Evolutionary conservation across 345 rosid genomes (phyloP), one percentile per base, ranked within the genome.

Genomic region (Psidium guajava): DNA sequence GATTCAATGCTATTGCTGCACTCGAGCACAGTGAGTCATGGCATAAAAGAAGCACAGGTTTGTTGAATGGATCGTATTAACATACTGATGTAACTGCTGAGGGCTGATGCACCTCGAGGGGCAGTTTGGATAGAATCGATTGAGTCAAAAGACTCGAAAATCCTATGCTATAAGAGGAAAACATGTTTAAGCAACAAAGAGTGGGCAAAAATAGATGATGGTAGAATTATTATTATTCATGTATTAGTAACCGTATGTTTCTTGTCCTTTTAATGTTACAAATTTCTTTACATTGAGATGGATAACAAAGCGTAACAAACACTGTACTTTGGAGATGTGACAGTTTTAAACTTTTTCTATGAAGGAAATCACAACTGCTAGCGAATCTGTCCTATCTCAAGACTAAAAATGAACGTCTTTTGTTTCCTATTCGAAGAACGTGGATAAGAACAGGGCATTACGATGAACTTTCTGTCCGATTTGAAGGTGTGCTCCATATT

Each of bases 401-500:
- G 80, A 69, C 80, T 69, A 36, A 18, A 69, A 32, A 69, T 36
- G 80, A 42, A 36, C 80, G 18, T 47, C 10, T 27, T 8, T 27
- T 32, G 54, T 82, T 16, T 64, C 85, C 87, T 86, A 74, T 44
- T 86, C 58, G 25, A 52, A 82, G 12, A 82, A 82, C 12, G 47
- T 69, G 6, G 22, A 69, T 36, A 18, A 69, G 47, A 69, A 69
- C 52, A 54, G 80, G 15, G 75, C 44, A n/a, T 83, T 32, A 87
- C 28, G 16, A 84, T 83, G 53, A 54, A 56, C 11, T 42, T 51
- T 51, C 64, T 27, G 90, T 88, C 40, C 47, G 53, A 58, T 88
- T 88, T 47, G 92, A 88, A 77, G 96, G 92, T 32, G 51, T 81
- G 56, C 86, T 93, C 98, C 96, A 97, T 47, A 88, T 89, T 87